Base-by-base conservation (phyloP, 768 basidiomycete species). In the Guyanaporus albipodus region DNA sequence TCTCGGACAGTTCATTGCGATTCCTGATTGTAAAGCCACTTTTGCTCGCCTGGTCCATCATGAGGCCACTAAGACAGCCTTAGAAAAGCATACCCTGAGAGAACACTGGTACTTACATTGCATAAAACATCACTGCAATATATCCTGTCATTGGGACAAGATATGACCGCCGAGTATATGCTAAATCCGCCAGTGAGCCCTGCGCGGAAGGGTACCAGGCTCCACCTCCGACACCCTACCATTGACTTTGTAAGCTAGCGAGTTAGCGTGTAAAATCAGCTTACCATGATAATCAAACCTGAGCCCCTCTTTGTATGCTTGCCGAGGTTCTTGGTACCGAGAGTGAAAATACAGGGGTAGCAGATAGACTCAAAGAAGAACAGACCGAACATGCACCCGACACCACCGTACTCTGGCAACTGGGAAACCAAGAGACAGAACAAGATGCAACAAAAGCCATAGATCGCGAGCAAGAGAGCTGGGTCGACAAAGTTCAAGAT, bases 331-430 rank as follows among this genome's bases (percentile, higher is more conserved):
- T 82, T 81, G 40, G 82, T 83, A 7, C 73, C 81, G 29, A 83
- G 70, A 3, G 80, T 83, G 67, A 83, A 83, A 48, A 83, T 80
- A 50, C 77, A 78, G 68, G 82, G 81, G 53, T 83, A 83, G 55
- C 83, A 86, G 49, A 87, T 85, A 24, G 82, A 84, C 64, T 86
- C 85, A 60, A 85, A 84, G 72, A 82, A 84, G 73, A 85, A 85
- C 45, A 87, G 66, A 45, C 70, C 59, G 58, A 83, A 86, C 28
- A 87, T 60, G 65, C 77, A 82, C 10, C 71, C 78, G 34, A 87
- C 67, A 27, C 79, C 85, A 6, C 73, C 67, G 42, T 69, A 67
- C 12, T 83, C 82, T 8, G 72, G 67, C 8, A 79, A 59, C 21
- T 75, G 69, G 9, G 79, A 71, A 37, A 78, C 68, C 39, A 75